A percentile compares a stretch with the other conserved stretches of the same genome.
These are phyloP conservation scores for Aureobasidium sp. DNA, from an alignment of 2,329 filamentous ascomycete genomes.

Conservation along the genomic window DNA sequence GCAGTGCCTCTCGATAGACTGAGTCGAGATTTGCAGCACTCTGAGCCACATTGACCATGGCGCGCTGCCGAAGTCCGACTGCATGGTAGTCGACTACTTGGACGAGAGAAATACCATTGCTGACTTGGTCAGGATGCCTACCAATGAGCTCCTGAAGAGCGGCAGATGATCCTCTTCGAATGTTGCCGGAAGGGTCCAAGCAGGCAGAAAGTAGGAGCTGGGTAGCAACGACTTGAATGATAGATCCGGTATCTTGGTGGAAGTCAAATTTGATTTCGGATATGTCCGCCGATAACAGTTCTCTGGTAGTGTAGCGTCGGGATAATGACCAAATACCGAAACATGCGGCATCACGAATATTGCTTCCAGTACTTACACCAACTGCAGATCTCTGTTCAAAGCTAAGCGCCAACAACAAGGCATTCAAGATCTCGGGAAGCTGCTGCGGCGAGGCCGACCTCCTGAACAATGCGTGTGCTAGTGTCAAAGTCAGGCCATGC, in stretches of 20 bases:
- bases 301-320: constrained; percentile 73
- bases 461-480: constrained; percentile 80
- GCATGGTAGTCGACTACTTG: constrained; percentile 90
- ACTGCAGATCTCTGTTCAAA: constrained; percentile 86
- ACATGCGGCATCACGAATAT: constrained; percentile 89
- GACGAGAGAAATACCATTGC: constrained; percentile 75
- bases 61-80: constrained; percentile 78
- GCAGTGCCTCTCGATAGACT: constrained; percentile 60
- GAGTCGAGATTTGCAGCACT: constrained; percentile 58
- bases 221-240: constrained; percentile 63
- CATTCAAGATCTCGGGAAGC: constrained; percentile 67
- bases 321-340: constrained; percentile 94
- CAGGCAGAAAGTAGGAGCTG: constrained; percentile 76
- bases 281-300: constrained; percentile 60
- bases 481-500: constrained; percentile 85
- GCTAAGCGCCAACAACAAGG: constrained; percentile 68
- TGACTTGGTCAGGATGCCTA: constrained; percentile 78
- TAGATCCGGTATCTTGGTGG: not conserved
- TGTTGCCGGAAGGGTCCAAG: constrained; percentile 86
- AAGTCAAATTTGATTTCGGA: not conserved
- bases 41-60: constrained; percentile 69
- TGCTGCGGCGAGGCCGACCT: constrained; percentile 66
- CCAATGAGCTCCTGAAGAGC: constrained; percentile 92
- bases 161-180: constrained; percentile 83
- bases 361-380: constrained; percentile 78